phyloP scores from a whole-genome alignment of 202 grass and related monocot genomes.

The Saccharum hybrid region DNA sequence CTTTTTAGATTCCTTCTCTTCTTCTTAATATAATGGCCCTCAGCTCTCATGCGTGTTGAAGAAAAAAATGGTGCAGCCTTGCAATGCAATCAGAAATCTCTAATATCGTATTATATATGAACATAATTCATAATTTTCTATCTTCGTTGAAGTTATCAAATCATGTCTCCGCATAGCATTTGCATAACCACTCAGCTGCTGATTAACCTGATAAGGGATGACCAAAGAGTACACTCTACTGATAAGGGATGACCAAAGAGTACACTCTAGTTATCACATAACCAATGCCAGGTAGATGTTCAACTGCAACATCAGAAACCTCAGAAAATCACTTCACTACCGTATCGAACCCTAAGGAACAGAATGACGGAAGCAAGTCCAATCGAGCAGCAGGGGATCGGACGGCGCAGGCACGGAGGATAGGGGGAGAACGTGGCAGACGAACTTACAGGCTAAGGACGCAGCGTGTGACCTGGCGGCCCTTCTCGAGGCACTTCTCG shows the following conservation, averaged over 20 bases:
- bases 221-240: not conserved
- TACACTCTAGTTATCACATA: not conserved
- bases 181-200: not conserved
- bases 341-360: constrained; percentile 2
- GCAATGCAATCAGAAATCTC: constrained; percentile 19
- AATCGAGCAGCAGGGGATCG: constrained; percentile 9
- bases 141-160: not conserved
- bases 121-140: constrained; percentile 2
- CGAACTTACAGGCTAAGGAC: constrained; percentile 87
- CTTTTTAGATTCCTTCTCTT: not conserved
- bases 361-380: constrained; percentile 20
- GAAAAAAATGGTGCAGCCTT: not conserved
- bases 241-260: not conserved
- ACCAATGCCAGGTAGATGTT: constrained; percentile 1
- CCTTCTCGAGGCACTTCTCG: constrained; percentile 97
- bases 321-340: not conserved
- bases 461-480: constrained; percentile 80
- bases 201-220: not conserved
- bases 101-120: not conserved
- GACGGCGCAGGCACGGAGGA: not conserved
- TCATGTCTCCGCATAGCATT: not conserved
- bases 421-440: not conserved
- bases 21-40: not conserved
- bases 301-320: not conserved
- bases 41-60: not conserved